Base-by-base conservation (phyloP, 768 basidiomycete genomes). In the Termitomyces titanicus region DNA sequence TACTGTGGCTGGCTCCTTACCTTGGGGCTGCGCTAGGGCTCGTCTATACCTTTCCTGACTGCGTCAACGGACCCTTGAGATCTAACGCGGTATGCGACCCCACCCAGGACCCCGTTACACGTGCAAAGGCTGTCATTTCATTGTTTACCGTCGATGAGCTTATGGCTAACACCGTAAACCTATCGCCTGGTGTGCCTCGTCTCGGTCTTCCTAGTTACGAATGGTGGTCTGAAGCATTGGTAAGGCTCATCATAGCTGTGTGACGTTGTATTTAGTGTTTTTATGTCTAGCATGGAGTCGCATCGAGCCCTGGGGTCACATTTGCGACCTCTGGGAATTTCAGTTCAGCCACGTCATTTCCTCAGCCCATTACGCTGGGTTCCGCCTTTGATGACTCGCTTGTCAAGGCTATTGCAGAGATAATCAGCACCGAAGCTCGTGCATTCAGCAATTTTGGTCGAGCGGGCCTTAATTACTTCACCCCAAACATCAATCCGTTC, bases 151-250 rank as follows among this genome's bases (percentile, higher is more conserved):
- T 77, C 31, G 71, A 70, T 17, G 83, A 85, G 57, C 66, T 82
- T 53, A 78, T 78, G 43, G 70, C 66, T 51, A 82, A 83, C 64
- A 81, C 79, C 7, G 77, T 73, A 34, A 82, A 78, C 54, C 51
- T 61, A 1, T 73, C 80, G 5, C 75, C 78, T 9, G 83, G 80
- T 37, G 80, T 83, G 20, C 68, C 81, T 51, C 76, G 81, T 17
- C 71, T 83, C 3, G 82, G 81, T 18, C 67, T 85, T 25, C 80
- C 81, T 13, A 63, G 74, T 17, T 85, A 85, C 49, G 71, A 81
- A 48, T 83, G 82, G 81, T 84, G 83, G 82, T 79, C 77, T 31
- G 82, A 84, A 68, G 82, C 75, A 3, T 62, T 84, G 62, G 83
- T 83, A 60, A 47, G 39, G 25, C 22, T 11, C 9, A 24, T 49